These are phyloP conservation scores for Erythrophleum fordii DNA, from an alignment of 306 rosid species.

Conservation along the genomic window DNA sequence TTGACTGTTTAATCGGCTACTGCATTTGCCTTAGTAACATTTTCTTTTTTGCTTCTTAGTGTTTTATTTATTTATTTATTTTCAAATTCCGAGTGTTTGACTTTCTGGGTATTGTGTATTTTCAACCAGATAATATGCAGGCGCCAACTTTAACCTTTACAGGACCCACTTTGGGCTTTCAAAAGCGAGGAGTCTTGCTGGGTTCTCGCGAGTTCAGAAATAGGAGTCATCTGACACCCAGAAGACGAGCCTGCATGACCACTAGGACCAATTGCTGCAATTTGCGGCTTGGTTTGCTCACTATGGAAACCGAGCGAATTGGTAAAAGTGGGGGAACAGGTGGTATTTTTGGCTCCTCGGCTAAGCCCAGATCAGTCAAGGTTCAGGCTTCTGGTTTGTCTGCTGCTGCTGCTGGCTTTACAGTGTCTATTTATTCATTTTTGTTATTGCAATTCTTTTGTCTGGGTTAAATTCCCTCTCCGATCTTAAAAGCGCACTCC, in stretches of 20 bases:
- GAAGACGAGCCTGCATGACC: constrained; percentile 46
- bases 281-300: constrained; percentile 47
- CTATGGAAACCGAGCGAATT: constrained; percentile 63
- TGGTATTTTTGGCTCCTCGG: constrained; percentile 54
- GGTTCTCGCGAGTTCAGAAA: constrained; percentile 52
- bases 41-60: background rate
- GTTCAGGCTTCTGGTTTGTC: constrained; percentile 72
- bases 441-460: too few relatives aligned
- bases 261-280: constrained; percentile 51
- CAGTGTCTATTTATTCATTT: background rate
- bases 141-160: constrained; percentile 53
- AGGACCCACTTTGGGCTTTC: constrained; percentile 57
- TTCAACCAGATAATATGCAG: constrained; percentile 60
- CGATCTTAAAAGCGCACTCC: too few relatives aligned
- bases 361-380: constrained; percentile 60
- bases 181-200: constrained; percentile 43
- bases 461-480: too few relatives aligned
- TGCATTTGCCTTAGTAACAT: background rate
- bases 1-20: background rate
- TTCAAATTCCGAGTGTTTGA: background rate
- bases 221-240: constrained; percentile 45
- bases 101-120: constrained; percentile 8
- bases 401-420: background rate
- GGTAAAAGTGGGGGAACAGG: constrained; percentile 44
- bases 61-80: background rate